These are phyloP conservation scores for Arabidopsis lyrata DNA, from an alignment of 441 rosid species.

Conservation along the genomic window DNA sequence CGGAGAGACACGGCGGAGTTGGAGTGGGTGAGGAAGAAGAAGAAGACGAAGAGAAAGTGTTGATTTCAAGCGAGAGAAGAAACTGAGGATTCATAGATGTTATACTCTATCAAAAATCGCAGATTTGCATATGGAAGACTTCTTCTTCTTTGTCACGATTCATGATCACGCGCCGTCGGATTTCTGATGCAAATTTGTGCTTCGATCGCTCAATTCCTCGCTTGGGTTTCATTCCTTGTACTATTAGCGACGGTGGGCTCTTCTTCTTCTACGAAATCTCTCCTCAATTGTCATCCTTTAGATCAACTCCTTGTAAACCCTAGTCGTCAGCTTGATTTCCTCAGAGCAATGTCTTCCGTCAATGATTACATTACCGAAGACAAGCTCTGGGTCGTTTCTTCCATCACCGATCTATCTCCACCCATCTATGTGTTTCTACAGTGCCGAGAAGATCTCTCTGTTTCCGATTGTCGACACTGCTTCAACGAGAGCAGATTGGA, in stretches of 20 bases:
- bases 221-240: slow-evolving; percentile 38
- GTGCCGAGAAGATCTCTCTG: slow-evolving; percentile 58
- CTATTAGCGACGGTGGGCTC: slow-evolving; percentile 20
- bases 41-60: slow-evolving; percentile 7
- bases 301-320: slow-evolving; percentile 28
- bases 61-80: background rate
- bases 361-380: slow-evolving; percentile 15
- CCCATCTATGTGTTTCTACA: slow-evolving; percentile 52
- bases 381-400: slow-evolving; percentile 40
- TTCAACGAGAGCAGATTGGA: slow-evolving; percentile 44
- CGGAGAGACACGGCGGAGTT: slow-evolving; percentile 26
- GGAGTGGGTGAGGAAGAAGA: background rate
- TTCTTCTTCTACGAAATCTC: slow-evolving; percentile 23
- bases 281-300: slow-evolving; percentile 22
- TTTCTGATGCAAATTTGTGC: slow-evolving; percentile 55
- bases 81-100: slow-evolving; percentile 25
- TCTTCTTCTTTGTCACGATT: slow-evolving; percentile 1
- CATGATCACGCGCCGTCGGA: slow-evolving; percentile 21
- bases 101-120: slow-evolving; percentile 23
- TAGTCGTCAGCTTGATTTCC: slow-evolving; percentile 40
- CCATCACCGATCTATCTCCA: slow-evolving; percentile 30
- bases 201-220: slow-evolving; percentile 32
- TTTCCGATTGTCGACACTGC: slow-evolving; percentile 56
- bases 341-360: slow-evolving; percentile 51
- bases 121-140: slow-evolving; percentile 7